These are phyloP conservation scores for Acanthamoeba polyphaga DNA, from an alignment of 208 protist species.

Conservation along the genomic window DNA sequence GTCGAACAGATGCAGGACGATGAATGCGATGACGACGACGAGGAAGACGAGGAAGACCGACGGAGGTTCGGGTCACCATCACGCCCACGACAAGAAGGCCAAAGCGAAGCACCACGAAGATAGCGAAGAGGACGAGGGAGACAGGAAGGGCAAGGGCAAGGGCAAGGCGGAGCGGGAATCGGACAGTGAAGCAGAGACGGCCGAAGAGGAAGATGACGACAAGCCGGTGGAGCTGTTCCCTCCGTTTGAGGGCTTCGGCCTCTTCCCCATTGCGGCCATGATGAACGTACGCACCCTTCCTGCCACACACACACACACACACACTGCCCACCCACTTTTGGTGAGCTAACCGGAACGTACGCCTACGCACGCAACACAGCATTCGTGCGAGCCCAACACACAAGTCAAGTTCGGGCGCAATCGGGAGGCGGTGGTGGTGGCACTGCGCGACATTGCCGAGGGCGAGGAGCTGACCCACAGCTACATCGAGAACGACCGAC, in stretches of 20 bases:
- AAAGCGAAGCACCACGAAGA: slow-evolving; percentile 9
- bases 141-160: slow-evolving; percentile 22
- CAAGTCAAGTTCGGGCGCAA: slow-evolving; percentile 25
- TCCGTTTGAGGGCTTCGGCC: neutral
- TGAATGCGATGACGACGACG: neutral
- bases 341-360: neutral
- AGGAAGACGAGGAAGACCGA: neutral
- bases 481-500: slow-evolving; percentile 45
- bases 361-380: neutral
- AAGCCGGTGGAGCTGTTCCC: neutral
- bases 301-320: neutral
- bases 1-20: neutral
- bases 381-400: slow-evolving; percentile 22
- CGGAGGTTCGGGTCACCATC: neutral
- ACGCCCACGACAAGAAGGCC: neutral
- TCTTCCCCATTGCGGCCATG: slow-evolving; percentile 40
- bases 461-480: slow-evolving; percentile 46
- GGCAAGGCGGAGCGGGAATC: neutral
- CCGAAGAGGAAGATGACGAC: neutral
- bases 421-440: slow-evolving; percentile 14
- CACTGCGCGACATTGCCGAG: neutral
- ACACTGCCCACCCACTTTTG: neutral
- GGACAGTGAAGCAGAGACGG: neutral
- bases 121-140: neutral
- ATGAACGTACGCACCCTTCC: neutral